Base-by-base conservation (phyloP, 176 grass and related monocot genomes). In the Puya raimondii region DNA sequence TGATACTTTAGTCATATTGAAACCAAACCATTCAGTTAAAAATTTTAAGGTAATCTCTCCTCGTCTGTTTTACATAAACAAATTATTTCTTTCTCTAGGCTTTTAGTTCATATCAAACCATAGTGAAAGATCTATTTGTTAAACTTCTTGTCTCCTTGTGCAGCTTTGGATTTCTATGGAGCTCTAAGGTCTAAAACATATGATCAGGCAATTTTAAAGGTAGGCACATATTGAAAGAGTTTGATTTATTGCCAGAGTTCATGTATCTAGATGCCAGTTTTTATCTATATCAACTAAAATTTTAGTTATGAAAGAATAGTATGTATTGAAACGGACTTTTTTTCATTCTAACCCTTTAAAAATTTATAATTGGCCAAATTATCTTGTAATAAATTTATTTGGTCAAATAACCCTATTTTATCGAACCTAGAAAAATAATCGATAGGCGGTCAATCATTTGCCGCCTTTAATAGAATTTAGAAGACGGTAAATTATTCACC, bases 161-260 rank as follows among this genome's bases (percentile, higher is more conserved):
- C 74, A 93, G 89, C 94, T 74, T 73, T 93, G 63, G 94, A 99
- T 75, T 93, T 99, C 48, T 93, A 90, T 85, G 94, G 89, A 78
- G 94, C 84, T 82, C 69, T 99, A 73, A 87, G 94, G 54, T 90
- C 94, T 0, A 93, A 81, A 68, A 93, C 94, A 74, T 93, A 97
- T 78, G 89, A 99, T 65, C 64, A 42, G 72, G 76, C 89, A 73
- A 99, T 99, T 65, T 86, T 87, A 54, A 54, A 99, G 94, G 94
- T 93, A 59, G 7, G 15, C 15, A 10, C 20, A 20, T 59, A 18
- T 59, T 59, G 54, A 17, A 17, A 18, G 54, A 59, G n/a, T 21
- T 59, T 16, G 20, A 59, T 59, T 59, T 9, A 59, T 59, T 17
- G 15, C 10, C 20, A 18, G 12, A 17, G 79, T 68, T 69, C 0